Percentiles rank a stretch among this genome's conserved stretches.
Conservation (phyloP, 2,329 filamentous ascomycete genomes). For the Bretziella fagacearum region DNA sequence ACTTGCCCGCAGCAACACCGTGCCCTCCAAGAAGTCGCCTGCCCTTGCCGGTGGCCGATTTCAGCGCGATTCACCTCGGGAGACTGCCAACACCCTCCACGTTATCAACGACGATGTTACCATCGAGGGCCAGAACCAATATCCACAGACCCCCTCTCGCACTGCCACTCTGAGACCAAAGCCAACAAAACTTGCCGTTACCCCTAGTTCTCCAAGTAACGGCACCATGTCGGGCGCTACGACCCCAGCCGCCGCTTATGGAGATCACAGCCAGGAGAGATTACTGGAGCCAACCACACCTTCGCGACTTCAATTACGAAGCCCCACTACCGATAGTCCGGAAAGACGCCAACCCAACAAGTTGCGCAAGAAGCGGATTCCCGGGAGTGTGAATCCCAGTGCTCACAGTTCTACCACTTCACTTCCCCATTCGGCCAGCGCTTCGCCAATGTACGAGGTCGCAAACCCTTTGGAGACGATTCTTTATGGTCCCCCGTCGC, state of each 20-base stretch:
- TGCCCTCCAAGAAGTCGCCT: constrained; percentile 80
- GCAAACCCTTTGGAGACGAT: constrained; percentile 30
- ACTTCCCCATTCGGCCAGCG: constrained; percentile 31
- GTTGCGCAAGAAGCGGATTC: constrained; percentile 68
- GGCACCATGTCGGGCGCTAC: constrained; percentile 19
- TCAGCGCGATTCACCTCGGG: constrained; percentile 23
- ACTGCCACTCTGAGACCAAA: constrained; percentile 6
- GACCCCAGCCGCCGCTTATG: constrained; percentile 22
- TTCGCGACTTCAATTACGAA: constrained; percentile 35
- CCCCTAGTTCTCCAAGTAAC: constrained; percentile 17
- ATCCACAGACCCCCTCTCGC: background rate
- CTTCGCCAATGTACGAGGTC: constrained; percentile 31
- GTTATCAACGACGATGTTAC: constrained; percentile 11
- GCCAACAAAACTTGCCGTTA: background rate
- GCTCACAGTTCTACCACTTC: constrained; percentile 82
- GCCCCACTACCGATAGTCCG: constrained; percentile 38
- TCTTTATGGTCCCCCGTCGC: constrained; percentile 1
- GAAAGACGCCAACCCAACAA: constrained; percentile 72
- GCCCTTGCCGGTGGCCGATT: constrained; percentile 52
- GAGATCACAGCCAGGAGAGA: constrained; percentile 30
- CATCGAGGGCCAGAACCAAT: background rate
- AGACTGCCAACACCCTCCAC: constrained; percentile 8
- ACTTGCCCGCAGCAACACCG: constrained; percentile 61
- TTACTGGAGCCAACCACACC: constrained; percentile 27
- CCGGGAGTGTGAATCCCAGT: constrained; percentile 63